phyloP scores from a whole-genome alignment of 768 basidiomycete species.

The Phlebiopsis flavidoalba region DNA sequence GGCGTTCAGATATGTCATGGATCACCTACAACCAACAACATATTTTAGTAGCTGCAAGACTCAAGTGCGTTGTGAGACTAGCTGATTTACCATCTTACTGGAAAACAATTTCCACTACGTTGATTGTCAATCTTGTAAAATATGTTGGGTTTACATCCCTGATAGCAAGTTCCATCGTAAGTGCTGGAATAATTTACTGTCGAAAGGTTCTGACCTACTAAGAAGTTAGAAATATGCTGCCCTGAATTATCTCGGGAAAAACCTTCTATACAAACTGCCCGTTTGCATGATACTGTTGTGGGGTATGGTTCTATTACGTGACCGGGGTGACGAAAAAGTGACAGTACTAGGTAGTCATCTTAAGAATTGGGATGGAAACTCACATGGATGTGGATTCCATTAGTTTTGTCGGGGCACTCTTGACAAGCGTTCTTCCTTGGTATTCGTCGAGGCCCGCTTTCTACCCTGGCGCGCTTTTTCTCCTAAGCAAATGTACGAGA shows the following conservation, averaged over 20 bases:
- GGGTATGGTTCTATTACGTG: slow-evolving; percentile 45
- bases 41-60: slow-evolving; percentile 58
- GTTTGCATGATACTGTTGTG: slow-evolving; percentile 64
- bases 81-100: slow-evolving; percentile 58
- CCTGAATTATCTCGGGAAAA: slow-evolving; percentile 61
- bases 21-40: neutral
- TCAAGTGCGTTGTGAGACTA: slow-evolving; percentile 70
- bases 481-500: slow-evolving; percentile 70
- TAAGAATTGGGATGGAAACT: neutral
- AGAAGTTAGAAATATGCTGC: slow-evolving; percentile 56
- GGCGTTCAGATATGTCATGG: neutral
- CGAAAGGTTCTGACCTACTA: neutral
- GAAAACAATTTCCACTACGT: slow-evolving; percentile 61
- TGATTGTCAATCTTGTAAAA: slow-evolving; percentile 65
- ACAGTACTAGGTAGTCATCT: slow-evolving; percentile 1
- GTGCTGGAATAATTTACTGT: slow-evolving; percentile 21
- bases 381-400: neutral
- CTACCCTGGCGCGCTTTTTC: slow-evolving; percentile 62
- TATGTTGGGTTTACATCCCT: slow-evolving; percentile 70
- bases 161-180: slow-evolving; percentile 77
- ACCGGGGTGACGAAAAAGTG: slow-evolving; percentile 34
- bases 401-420: slow-evolving; percentile 53
- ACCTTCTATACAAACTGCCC: slow-evolving; percentile 65
- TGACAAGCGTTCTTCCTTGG: slow-evolving; percentile 78
- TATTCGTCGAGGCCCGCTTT: slow-evolving; percentile 52